Conservation (phyloP, 169 alveolate genomes). For the Plasmodium malariae region DNA sequence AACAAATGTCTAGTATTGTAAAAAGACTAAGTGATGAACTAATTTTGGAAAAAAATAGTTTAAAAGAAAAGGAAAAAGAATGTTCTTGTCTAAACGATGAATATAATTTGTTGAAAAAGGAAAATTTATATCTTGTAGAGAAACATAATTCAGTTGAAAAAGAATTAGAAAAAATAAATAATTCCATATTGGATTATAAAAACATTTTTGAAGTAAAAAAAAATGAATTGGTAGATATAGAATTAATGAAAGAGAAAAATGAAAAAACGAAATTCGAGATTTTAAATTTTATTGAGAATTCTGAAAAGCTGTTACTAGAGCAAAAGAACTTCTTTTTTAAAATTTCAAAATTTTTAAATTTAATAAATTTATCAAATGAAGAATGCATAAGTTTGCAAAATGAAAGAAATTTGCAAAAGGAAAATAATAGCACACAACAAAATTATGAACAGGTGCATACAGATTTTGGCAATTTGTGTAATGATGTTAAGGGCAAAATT, state of each 20-base stretch:
- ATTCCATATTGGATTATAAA: slow-evolving; percentile 1
- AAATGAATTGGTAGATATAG: slow-evolving; percentile 18
- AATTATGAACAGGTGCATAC: slow-evolving; percentile 13
- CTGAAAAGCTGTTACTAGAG: slow-evolving; percentile 36
- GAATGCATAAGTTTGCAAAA: slow-evolving; percentile 8
- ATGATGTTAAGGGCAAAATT: slow-evolving; percentile 2
- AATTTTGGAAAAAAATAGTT: slow-evolving; percentile 25
- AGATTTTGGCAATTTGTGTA: not conserved
- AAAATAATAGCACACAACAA: not conserved
- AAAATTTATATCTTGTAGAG: slow-evolving; percentile 7
- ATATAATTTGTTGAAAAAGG: slow-evolving; percentile 2
- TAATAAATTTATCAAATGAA: slow-evolving; percentile 40
- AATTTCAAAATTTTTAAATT: slow-evolving; percentile 45
- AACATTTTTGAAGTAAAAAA: not conserved
- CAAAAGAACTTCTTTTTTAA: slow-evolving; percentile 51
- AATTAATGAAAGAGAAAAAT: slow-evolving; percentile 22
- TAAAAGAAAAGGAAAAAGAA: slow-evolving; percentile 66
- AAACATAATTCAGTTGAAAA: not conserved
- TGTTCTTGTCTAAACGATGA: slow-evolving; percentile 14
- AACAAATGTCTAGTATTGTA: slow-evolving; percentile 25
- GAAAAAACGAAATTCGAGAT: slow-evolving; percentile 47
- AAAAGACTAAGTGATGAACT: slow-evolving; percentile 27
- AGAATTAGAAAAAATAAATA: slow-evolving; percentile 13
- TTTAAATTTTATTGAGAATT: slow-evolving; percentile 13
- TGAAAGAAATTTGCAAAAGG: not conserved